Evolutionary conservation across 441 rosid species (phyloP).

Genomic region (Erodium texanum): DNA sequence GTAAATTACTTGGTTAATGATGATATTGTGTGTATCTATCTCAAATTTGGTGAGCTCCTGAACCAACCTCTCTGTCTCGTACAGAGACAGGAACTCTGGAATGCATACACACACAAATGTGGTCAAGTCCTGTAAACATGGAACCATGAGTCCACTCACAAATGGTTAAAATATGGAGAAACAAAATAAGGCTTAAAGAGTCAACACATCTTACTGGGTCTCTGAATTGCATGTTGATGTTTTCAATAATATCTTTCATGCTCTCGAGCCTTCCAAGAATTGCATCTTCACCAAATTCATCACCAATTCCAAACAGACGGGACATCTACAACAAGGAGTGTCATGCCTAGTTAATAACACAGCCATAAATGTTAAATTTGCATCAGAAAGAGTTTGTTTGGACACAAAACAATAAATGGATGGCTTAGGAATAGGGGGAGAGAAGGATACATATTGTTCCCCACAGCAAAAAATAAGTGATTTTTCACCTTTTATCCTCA

Average conservation of each 20-base stretch:
- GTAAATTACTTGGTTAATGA: conserved; percentile 89
- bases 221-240: conserved; percentile 88
- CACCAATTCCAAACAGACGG: conserved; percentile 71
- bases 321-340: too few relatives aligned
- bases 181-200: background rate
- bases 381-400: too few relatives aligned
- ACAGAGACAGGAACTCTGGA: conserved; percentile 94
- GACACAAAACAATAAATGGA: too few relatives aligned
- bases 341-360: too few relatives aligned
- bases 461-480: too few relatives aligned
- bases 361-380: too few relatives aligned
- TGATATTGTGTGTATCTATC: conserved; percentile 91
- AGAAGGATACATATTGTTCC: too few relatives aligned
- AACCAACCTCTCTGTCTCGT: conserved; percentile 95
- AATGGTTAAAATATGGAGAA: background rate
- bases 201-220: conserved; percentile 88
- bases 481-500: too few relatives aligned
- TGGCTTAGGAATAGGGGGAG: too few relatives aligned
- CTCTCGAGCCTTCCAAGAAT: conserved; percentile 94
- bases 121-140: conserved; percentile 68
- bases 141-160: background rate
- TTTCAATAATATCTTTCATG: conserved; percentile 95
- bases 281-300: conserved; percentile 95
- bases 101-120: conserved; percentile 96
- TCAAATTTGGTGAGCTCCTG: conserved; percentile 98